Evolutionary conservation across 768 basidiomycete genomes (phyloP).

Genomic region (Imleria badia): DNA sequence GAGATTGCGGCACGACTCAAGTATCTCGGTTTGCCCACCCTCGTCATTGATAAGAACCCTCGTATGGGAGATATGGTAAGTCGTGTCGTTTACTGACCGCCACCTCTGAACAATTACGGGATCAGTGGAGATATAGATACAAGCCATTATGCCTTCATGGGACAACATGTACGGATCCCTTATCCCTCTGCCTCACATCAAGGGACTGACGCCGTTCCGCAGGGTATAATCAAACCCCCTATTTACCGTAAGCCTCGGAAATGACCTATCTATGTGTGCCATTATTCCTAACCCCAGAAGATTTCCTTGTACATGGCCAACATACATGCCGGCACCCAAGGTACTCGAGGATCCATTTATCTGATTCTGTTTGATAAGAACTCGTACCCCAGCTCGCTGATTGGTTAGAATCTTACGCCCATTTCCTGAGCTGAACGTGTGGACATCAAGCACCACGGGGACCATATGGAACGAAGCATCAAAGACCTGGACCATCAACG

Average conservation of each 20-base stretch:
- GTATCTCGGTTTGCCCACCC: conserved; percentile 46
- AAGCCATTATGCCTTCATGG: conserved; percentile 46
- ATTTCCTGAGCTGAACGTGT: conserved; percentile 53
- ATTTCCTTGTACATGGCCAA: conserved; percentile 50
- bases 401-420: conserved; percentile 58
- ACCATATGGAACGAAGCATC: conserved; percentile 36
- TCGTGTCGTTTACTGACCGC: background rate
- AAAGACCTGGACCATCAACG: conserved; percentile 40
- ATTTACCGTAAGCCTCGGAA: conserved; percentile 38
- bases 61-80: conserved; percentile 42
- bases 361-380: background rate
- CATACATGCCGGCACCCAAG: conserved; percentile 49
- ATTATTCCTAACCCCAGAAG: conserved; percentile 23
- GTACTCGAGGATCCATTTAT: conserved; percentile 12
- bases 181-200: background rate
- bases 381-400: conserved; percentile 44
- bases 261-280: conserved; percentile 1
- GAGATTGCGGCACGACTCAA: conserved; percentile 57
- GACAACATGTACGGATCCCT: conserved; percentile 38
- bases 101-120: background rate
- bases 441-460: conserved; percentile 45
- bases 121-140: conserved; percentile 39
- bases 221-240: conserved; percentile 53
- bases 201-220: background rate
- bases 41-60: conserved; percentile 51